Base-by-base conservation (phyloP, 345 rosid species). In the Lumnitzera littorea region DNA sequence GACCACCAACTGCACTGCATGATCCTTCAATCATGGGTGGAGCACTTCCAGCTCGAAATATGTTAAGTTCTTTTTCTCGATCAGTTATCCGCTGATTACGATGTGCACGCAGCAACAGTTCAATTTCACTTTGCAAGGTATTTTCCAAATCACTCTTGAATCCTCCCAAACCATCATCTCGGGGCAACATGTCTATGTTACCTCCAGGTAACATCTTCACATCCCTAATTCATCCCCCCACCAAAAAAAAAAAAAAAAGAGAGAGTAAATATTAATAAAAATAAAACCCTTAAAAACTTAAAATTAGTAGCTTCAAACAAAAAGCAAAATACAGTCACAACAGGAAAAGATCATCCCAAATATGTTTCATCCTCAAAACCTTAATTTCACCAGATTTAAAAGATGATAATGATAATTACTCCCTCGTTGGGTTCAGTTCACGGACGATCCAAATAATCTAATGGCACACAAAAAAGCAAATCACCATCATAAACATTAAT, bases 21-120 rank as follows among this genome's bases (percentile, higher is more conserved):
- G 96, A 86, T 67, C 97, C 99, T 72, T 94, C 91, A 36, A 88
- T 95, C 1, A 96, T 90, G 24, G 99, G 99, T 2, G 96, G 96
- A 0, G 99, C 99, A 71, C 96, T 90, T 29, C 99, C 97, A 72
- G 96, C 78, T 68, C 99, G 76, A 65, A 72, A 78, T 11, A 76
- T 78, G 61, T 84, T 75, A 13, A 81, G 62, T 31, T 62, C 31
- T 24, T 43, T 46, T 48, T 82, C 89, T 25, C 69, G 67, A 53
- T 78, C 80, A 48, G 66, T 62, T n/a, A 70, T 64, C 67, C 64
- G 88, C 15, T 59, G 81, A 58, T 62, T 76, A 47, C 71, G 80
- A 53, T 70, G 86, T 0, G 82, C 85, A 65, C 57, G 96, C 46
- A 87, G 78, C 51, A 92, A 66, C 60, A 77, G 69, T 59, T 84